phyloP scores from a whole-genome alignment of 257 asterid genomes.

The Fraxinus anomala region DNA sequence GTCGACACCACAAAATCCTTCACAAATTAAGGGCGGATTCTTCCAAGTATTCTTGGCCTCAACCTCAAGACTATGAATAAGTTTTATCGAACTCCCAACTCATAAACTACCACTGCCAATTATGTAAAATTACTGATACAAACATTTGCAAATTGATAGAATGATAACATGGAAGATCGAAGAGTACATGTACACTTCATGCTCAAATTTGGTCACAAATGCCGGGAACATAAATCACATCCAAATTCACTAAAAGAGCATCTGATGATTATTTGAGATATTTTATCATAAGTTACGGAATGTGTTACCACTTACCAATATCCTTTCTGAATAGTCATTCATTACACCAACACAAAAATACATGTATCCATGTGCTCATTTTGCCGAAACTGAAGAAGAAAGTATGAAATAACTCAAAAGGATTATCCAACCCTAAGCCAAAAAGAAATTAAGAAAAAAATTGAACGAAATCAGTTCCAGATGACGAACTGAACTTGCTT shows the following conservation, averaged over 20 bases:
- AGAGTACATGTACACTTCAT: no score
- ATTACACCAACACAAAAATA: slow-evolving; percentile 6
- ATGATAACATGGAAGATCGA: no score
- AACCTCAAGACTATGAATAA: slow-evolving; percentile 69
- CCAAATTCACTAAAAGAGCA: background rate
- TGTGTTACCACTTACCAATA: background rate
- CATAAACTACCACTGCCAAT: background rate
- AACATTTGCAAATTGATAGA: background rate
- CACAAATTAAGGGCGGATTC: slow-evolving; percentile 51
- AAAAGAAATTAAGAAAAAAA: background rate
- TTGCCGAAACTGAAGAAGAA: slow-evolving; percentile 16
- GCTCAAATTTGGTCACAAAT: background rate
- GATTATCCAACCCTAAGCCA: slow-evolving; percentile 23
- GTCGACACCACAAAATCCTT: slow-evolving; percentile 64
- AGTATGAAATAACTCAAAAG: slow-evolving; percentile 27
- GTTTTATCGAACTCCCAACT: background rate
- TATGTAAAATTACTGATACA: background rate
- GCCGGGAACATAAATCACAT: background rate
- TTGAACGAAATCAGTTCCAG: slow-evolving; percentile 1
- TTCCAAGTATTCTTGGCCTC: slow-evolving; percentile 70
- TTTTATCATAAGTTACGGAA: background rate
- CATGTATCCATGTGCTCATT: slow-evolving; percentile 27
- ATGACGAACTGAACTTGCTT: background rate
- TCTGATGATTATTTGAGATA: background rate
- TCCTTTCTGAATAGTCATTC: background rate